phyloP scores from a whole-genome alignment of 495 filamentous ascomycete genomes.

The Copromyces sp. region DNA sequence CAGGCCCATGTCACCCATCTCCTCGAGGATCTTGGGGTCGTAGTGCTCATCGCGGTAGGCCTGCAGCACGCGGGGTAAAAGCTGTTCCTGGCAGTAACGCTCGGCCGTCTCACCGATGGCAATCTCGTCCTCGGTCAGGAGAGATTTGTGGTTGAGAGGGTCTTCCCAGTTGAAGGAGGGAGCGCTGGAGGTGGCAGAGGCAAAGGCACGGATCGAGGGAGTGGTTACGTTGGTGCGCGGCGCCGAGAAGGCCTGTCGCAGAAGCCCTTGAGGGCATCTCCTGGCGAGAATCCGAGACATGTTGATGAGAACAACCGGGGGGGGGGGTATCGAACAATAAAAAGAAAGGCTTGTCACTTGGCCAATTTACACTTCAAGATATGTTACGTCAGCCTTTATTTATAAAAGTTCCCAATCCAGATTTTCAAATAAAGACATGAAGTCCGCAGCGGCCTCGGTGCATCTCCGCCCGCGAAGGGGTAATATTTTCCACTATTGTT shows the following conservation, averaged over 20 bases:
- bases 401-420: not conserved
- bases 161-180: conserved; percentile 81
- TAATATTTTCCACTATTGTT: not conserved
- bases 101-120: conserved; percentile 82
- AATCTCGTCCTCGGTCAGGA: conserved; percentile 81
- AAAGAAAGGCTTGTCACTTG: no score
- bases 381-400: not conserved
- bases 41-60: conserved; percentile 92
- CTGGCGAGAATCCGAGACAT: conserved; percentile 1
- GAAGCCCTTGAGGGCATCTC: conserved; percentile 4
- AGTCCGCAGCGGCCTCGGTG: not conserved
- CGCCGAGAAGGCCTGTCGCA: conserved; percentile 2
- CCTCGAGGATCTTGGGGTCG: conserved; percentile 75
- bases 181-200: conserved; percentile 12
- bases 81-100: conserved; percentile 81
- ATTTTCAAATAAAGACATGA: not conserved
- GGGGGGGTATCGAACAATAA: not conserved
- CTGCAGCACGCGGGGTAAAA: conserved; percentile 81
- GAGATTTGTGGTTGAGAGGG: conserved; percentile 60
- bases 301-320: not conserved
- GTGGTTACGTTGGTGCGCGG: not conserved
- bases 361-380: not conserved
- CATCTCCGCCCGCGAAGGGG: not conserved
- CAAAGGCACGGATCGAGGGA: conserved; percentile 8
- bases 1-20: conserved; percentile 94